A percentile compares a stretch with the other conserved stretches of the same genome.
Evolutionary conservation across 108 stramenopile genomes (phyloP).

Genomic region (Cyclostephanos tholiformis): DNA sequence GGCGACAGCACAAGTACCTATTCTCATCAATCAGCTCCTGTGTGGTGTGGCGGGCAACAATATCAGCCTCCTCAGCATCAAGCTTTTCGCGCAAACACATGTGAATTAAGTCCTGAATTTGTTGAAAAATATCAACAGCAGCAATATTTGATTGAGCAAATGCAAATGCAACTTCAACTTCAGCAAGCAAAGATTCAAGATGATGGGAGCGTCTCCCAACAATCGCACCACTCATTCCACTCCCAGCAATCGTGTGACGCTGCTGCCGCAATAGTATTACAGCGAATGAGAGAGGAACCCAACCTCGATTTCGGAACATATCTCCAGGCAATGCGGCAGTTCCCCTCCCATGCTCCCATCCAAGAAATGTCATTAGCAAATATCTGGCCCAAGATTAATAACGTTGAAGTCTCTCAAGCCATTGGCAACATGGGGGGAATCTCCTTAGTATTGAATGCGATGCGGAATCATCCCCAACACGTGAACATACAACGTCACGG

Average conservation of each 20-base stretch:
- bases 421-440: slow-evolving; percentile 46
- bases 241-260: slow-evolving; percentile 22
- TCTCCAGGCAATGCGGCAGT: slow-evolving; percentile 43
- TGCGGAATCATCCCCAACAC: slow-evolving; percentile 44
- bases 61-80: slow-evolving; percentile 23
- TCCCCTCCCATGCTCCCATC: slow-evolving; percentile 36
- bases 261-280: slow-evolving; percentile 7
- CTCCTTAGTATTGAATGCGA: slow-evolving; percentile 47
- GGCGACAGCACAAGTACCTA: slow-evolving; percentile 21
- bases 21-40: slow-evolving; percentile 45
- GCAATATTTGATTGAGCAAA: slow-evolving; percentile 24
- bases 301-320: slow-evolving; percentile 30
- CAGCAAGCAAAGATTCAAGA: slow-evolving; percentile 28
- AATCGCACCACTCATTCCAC: slow-evolving; percentile 13
- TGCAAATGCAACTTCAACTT: slow-evolving; percentile 24
- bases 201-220: slow-evolving; percentile 37
- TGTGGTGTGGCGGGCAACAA: slow-evolving; percentile 16
- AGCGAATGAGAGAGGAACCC: slow-evolving; percentile 31
- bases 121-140: slow-evolving; percentile 14
- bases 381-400: slow-evolving; percentile 56
- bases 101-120: slow-evolving; percentile 3
- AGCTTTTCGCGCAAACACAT: not conserved
- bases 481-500: slow-evolving; percentile 35
- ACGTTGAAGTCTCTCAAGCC: slow-evolving; percentile 34
- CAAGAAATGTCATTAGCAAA: slow-evolving; percentile 54